Evolutionary conservation across 257 asterid species (phyloP), one percentile per base, ranked within the genome.

Genomic region (Plantago elongata): DNA sequence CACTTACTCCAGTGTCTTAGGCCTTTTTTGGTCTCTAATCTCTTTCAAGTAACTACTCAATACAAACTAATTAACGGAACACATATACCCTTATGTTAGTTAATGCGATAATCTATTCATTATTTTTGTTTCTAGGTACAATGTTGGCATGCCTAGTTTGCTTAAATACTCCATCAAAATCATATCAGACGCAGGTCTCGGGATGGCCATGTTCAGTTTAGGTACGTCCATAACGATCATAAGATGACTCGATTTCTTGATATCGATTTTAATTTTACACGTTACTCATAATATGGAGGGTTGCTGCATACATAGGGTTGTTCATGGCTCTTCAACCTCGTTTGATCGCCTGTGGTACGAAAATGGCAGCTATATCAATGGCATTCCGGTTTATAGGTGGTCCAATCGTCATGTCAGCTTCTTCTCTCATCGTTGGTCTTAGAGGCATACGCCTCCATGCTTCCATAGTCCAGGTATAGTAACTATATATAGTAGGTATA

Each of bases 321-420:
- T 87, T 87, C 71, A 87, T 87, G 95, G 95, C 93, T 5, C 80
- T 82, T 42, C 95, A 84, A 59, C 89, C 93, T 10, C 78, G 88
- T 48, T 52, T 87, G 40, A 82, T 87, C 61, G 90, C 83, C 27
- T 84, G 93, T 68, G 90, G 93, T 46, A 29, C 79, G 0, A 80
- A 87, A 73, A 62, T 78, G 90, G 93, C 86, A 11, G 43, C 62
- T 4, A 62, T 87, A 57, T 80, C 83, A 9, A 82, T 84, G 95
- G 82, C 59, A 12, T 78, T 87, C 5, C 73, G 89, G 11, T 84
- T 84, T 67, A n/a, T 80, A 3, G 79, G 64, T 13, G 90, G 95
- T 3, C 95, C 93, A 0, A 7, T 71, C 9, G 54, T 87, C 29
- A 87, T 87, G 95, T 77, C 88, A 1, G 83, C 74, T 7, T 78